Conservation (phyloP, 1,284 basidiomycete genomes). For the Lignosus rhinocerotis region DNA sequence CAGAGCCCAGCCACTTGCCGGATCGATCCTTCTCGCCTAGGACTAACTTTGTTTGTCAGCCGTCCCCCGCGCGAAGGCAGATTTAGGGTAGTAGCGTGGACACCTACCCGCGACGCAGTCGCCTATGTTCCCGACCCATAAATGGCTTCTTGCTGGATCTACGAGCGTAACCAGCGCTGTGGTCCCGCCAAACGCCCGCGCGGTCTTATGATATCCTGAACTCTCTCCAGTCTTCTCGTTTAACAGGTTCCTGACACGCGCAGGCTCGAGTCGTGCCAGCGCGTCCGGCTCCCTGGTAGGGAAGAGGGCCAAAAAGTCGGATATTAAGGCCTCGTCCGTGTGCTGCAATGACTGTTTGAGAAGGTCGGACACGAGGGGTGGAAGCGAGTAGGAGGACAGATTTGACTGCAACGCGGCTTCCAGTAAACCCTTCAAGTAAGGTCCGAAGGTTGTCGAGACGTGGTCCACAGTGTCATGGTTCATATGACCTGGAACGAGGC, state of each 20-base stretch:
- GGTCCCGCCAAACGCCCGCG: constrained; percentile 59
- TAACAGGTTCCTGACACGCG: constrained; percentile 29
- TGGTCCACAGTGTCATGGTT: constrained; percentile 61
- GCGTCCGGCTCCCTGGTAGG: constrained; percentile 34
- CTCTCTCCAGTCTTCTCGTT: constrained; percentile 27
- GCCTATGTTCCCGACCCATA: constrained; percentile 70
- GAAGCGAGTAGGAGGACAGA: constrained; percentile 31
- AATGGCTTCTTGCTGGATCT: constrained; percentile 49
- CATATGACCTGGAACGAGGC: constrained; percentile 50
- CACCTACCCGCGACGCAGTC: constrained; percentile 62
- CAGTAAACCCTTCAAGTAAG: constrained; percentile 45
- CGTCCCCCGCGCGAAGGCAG: not conserved
- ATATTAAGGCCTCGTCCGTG: constrained; percentile 46
- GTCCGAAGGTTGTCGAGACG: constrained; percentile 46
- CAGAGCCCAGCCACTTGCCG: constrained; percentile 42
- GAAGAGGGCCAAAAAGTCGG: constrained; percentile 46
- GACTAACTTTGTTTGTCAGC: constrained; percentile 29
- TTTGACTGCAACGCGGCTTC: constrained; percentile 39
- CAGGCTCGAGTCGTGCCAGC: constrained; percentile 25
- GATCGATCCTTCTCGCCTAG: constrained; percentile 44
- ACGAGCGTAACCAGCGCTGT: constrained; percentile 59
- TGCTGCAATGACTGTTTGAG: constrained; percentile 43
- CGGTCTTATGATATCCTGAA: constrained; percentile 34
- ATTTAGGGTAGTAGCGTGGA: constrained; percentile 2
- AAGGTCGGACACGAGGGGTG: constrained; percentile 43